Percentiles rank a stretch among this genome's conserved stretches.
Conservation (phyloP, 2,329 filamentous ascomycete species). For the Penicillium sp. region DNA sequence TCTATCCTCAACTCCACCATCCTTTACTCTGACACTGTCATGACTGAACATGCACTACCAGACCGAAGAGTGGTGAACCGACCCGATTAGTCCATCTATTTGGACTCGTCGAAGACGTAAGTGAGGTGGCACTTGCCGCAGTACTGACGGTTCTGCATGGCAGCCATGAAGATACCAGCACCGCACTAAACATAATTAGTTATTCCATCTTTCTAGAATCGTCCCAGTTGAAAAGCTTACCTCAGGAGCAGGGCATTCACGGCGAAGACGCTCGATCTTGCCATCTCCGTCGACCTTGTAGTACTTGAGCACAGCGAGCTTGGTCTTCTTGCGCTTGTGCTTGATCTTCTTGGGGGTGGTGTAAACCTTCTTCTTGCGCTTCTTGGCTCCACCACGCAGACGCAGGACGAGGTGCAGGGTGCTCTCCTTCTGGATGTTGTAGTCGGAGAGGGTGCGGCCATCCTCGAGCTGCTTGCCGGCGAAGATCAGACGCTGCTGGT, state of each 20-base stretch:
- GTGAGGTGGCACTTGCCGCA: slow-evolving; percentile 75
- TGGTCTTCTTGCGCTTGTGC: slow-evolving; percentile 99
- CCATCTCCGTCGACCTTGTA: slow-evolving; percentile 99
- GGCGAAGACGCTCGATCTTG: slow-evolving; percentile 98
- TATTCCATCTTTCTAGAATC: slow-evolving; percentile 39
- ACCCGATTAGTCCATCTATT: slow-evolving; percentile 47
- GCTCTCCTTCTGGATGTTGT: slow-evolving; percentile 99
- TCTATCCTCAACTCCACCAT: slow-evolving; percentile 21
- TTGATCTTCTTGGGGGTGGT: slow-evolving; percentile 99
- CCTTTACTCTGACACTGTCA: slow-evolving; percentile 20
- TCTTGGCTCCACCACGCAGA: slow-evolving; percentile 98
- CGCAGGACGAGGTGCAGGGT: slow-evolving; percentile 98
- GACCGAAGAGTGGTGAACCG: slow-evolving; percentile 20
- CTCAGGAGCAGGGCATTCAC: slow-evolving; percentile 92
- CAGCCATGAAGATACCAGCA: slow-evolving; percentile 99
- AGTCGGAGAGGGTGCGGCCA: slow-evolving; percentile 97
- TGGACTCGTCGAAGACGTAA: slow-evolving; percentile 72
- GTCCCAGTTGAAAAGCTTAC: slow-evolving; percentile 60
- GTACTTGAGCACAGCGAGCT: slow-evolving; percentile 99
- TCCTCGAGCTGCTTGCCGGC: slow-evolving; percentile 99
- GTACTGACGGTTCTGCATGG: slow-evolving; percentile 99
- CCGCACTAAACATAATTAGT: slow-evolving; percentile 70
- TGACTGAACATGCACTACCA: slow-evolving; percentile 21
- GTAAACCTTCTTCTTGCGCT: slow-evolving; percentile 99
- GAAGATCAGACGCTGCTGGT: slow-evolving; percentile 99